These are phyloP conservation scores for Physcomitrium patens DNA, from an alignment of 225 moss, liverwort and hornwort species.

Conservation along the genomic window DNA sequence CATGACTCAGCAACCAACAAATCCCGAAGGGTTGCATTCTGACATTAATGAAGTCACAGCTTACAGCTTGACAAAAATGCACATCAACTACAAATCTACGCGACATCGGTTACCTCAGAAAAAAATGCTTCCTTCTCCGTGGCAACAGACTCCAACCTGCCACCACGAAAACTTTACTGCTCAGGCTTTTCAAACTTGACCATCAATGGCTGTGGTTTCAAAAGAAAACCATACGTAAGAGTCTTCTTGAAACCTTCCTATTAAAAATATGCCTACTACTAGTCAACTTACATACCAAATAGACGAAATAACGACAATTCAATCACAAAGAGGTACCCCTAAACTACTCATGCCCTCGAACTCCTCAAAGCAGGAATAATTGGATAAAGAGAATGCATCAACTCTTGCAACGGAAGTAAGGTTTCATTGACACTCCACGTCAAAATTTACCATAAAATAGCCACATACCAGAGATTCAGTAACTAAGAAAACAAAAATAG, in stretches of 20 bases:
- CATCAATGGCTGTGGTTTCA: conserved; percentile 20
- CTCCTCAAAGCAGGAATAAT: conserved; percentile 34
- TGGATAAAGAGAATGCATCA: conserved; percentile 43
- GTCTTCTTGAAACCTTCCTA: conserved; percentile 2
- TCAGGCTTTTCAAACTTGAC: conserved; percentile 26
- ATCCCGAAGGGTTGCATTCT: background rate
- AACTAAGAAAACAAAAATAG: conserved; percentile 36
- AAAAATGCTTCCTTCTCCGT: conserved; percentile 91
- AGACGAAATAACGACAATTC: conserved; percentile 16
- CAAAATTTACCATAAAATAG: conserved; percentile 34
- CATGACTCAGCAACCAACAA: conserved; percentile 16
- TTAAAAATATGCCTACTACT: conserved; percentile 20
- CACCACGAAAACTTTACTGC: conserved; percentile 27
- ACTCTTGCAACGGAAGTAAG: conserved; percentile 37
- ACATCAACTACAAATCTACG: background rate
- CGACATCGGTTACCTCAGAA: conserved; percentile 62
- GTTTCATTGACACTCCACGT: conserved; percentile 41
- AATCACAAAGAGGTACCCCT: conserved; percentile 17
- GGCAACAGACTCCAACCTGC: conserved; percentile 89
- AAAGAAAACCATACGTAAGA: conserved; percentile 9
- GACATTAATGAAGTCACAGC: background rate
- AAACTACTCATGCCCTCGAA: conserved; percentile 26
- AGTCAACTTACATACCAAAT: conserved; percentile 21
- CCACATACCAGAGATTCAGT: conserved; percentile 33
- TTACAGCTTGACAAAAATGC: conserved; percentile 2